Base-by-base conservation (phyloP, 164 flowering plant genomes). In the Chimonanthus praecox region DNA sequence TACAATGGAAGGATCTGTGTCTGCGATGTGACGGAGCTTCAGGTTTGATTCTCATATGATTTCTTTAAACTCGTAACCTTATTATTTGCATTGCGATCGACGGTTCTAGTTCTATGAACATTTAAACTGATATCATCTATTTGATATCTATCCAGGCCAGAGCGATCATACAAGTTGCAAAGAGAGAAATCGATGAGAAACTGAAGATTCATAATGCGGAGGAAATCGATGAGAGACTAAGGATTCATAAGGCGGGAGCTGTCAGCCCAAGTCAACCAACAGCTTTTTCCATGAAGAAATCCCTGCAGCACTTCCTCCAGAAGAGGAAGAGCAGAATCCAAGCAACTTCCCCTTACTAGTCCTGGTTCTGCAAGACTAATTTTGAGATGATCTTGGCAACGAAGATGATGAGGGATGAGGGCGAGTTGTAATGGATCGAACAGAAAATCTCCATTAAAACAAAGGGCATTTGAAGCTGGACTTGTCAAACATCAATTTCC, bases 221-320 rank as follows among this genome's bases (percentile, higher is more conserved):
- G 33, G 87, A 82, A 70, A 78, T 74, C 69, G 64, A 65, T 47
- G 70, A 79, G 6, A 58, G 75, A 21, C 6, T 62, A 78, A n/a
- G 6, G 7, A 44, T 33, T 33, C 33, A 33, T 33, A 1, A 33
- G 33, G 33, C 33, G 33, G 33, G 18, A 54, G 64, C 49, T 6
- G 64, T 81, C 58, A 33, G 33, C 33, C 77, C 72, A 47, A 3
- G 69, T 11, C 47, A 16, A 6, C 74, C 33, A 76, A 79, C 33
- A 71, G 83, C 80, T 43, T 80, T 83, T 43, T 81, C 84, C 3
- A 85, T 89, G 88, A 86, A 83, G 82, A 84, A 76, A 76, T 89
- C 89, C 4, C 78, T 88, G 45, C 87, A 87, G 71, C 60, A 83
- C 65, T 87, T 87, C 73, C 85, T 89, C 8, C 86, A 87, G 69